Percentiles rank a stretch among this genome's conserved stretches.
Evolutionary conservation across 1,284 basidiomycete genomes (phyloP).

Genomic region (Rhizoctonia solani): DNA sequence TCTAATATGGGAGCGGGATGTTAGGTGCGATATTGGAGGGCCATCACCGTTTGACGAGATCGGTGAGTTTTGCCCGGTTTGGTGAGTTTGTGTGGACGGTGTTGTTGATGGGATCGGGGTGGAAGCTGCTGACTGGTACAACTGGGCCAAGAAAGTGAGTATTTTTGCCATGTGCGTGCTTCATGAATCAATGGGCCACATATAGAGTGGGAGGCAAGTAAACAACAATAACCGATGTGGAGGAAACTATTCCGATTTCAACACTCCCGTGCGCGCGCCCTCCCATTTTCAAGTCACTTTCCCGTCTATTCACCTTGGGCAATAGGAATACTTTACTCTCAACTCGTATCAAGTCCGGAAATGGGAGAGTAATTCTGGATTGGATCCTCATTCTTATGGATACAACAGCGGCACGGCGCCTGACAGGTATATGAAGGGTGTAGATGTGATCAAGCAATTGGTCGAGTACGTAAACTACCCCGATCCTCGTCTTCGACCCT

Average conservation of each 20-base stretch:
- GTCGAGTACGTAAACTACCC: conserved; percentile 42
- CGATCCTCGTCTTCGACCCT: not conserved
- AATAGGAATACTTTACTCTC: conserved; percentile 16
- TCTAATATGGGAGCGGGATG: conserved; percentile 35
- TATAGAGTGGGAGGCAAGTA: conserved; percentile 55
- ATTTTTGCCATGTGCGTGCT: not conserved
- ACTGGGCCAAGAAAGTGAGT: conserved; percentile 46
- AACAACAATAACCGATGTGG: conserved; percentile 57
- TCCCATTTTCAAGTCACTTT: not conserved
- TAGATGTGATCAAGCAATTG: conserved; percentile 55
- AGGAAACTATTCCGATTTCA: conserved; percentile 20
- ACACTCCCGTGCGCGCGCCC: not conserved
- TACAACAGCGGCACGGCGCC: conserved; percentile 49
- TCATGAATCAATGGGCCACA: not conserved
- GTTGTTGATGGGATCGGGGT: not conserved
- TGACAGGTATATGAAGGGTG: conserved; percentile 54
- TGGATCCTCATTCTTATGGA: conserved; percentile 35
- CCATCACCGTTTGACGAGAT: conserved; percentile 55
- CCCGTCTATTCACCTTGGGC: not conserved
- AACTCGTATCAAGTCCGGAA: conserved; percentile 40
- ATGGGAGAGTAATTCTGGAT: conserved; percentile 62
- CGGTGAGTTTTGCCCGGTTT: too few species aligned
- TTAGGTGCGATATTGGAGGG: conserved; percentile 64
- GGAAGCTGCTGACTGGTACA: conserved; percentile 54
- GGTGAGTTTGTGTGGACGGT: not conserved